Conservation (phyloP, 352 stramenopile genomes). For the Globisporangium takayamanum region DNA sequence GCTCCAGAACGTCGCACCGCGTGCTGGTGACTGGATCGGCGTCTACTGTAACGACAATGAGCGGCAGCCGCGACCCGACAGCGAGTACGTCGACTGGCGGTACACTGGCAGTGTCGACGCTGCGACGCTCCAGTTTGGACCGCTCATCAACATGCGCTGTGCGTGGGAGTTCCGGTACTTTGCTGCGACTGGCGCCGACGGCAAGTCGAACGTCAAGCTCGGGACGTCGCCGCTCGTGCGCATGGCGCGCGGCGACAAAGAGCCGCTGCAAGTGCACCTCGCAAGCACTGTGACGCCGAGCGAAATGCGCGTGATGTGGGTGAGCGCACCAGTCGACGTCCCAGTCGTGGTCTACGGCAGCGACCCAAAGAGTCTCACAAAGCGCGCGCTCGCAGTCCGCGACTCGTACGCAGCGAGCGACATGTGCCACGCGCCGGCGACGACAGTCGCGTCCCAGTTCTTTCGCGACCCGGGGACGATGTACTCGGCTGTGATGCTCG, state of each 20-base stretch:
- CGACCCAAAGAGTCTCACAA: not conserved
- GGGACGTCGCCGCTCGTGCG: slow-evolving; percentile 20
- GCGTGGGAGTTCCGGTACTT: slow-evolving; percentile 21
- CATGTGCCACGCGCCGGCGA: slow-evolving; percentile 24
- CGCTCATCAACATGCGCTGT: slow-evolving; percentile 23
- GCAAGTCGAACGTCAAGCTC: slow-evolving; percentile 20
- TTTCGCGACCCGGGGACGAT: slow-evolving; percentile 21
- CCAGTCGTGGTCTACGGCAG: slow-evolving; percentile 34
- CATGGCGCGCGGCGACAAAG: slow-evolving; percentile 12
- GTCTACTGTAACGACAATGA: slow-evolving; percentile 15
- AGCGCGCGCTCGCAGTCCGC: slow-evolving; percentile 5
- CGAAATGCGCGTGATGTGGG: slow-evolving; percentile 56
- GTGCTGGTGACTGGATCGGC: slow-evolving; percentile 10
- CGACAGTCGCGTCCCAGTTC: slow-evolving; percentile 6
- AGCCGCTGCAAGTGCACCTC: slow-evolving; percentile 22
- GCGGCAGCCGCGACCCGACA: slow-evolving; percentile 2
- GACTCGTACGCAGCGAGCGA: slow-evolving; percentile 13
- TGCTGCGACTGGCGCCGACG: slow-evolving; percentile 16
- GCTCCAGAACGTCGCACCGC: slow-evolving; percentile 9
- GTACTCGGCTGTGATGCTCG: slow-evolving; percentile 16
- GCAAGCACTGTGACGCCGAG: slow-evolving; percentile 3
- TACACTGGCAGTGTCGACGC: slow-evolving; percentile 7
- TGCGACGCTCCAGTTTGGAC: slow-evolving; percentile 14
- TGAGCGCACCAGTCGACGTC: slow-evolving; percentile 26
- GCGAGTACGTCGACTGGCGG: slow-evolving; percentile 12